Evolutionary conservation across 306 rosid species (phyloP), one percentile per base, ranked within the genome.

Genomic region (Medicago ruthenica): DNA sequence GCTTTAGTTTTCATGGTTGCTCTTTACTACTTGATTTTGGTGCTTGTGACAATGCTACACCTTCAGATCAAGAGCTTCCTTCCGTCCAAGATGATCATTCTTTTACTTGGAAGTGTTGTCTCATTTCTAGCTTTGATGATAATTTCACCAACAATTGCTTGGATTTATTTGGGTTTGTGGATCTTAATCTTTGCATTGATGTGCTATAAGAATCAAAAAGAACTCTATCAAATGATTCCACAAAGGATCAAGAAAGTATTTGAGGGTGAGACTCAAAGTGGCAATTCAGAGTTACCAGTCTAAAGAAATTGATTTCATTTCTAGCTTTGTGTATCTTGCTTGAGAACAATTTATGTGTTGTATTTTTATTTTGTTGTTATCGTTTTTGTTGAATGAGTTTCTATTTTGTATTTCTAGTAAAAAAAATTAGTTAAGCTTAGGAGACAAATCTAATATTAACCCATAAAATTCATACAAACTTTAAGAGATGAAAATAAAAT

Each of bases 81-180:
- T 6, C 44, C 20, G 6, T 69, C 20, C 10, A 27, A 13, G 53
- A 1, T 37, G 1, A 0, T 65, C 0, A 64, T 37, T n/a, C 40
- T 76, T 9, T 8, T 65, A 3, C 11, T 31, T 13, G 67, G 67
- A 61, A n/a, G 12, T 61, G 12, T 61, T 61, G 67, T 61, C 27
- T 0, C 21, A 11, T 2, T 42, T 4, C 9, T 77, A 44, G 48
- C 69, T 57, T 5, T 54, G 68, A 42, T 63, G 13, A 3, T 67
- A 2, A 57, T 68, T 17, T 77, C 75, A 6, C 1, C 6, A 9
- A 14, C 13, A 0, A 1, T 17, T 55, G 24, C 42, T 41, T 67
- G 68, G 60, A 44, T 27, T 21, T 7, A 14, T 12, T 27, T 55
- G 40, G 7, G 15, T 8, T 8, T 42, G 24, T 77, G 61, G 60